A percentile compares a stretch with the other conserved stretches of the same genome.
These are phyloP conservation scores for Infundibulicybe gibba DNA, from an alignment of 768 basidiomycete genomes.

Conservation along the genomic window DNA sequence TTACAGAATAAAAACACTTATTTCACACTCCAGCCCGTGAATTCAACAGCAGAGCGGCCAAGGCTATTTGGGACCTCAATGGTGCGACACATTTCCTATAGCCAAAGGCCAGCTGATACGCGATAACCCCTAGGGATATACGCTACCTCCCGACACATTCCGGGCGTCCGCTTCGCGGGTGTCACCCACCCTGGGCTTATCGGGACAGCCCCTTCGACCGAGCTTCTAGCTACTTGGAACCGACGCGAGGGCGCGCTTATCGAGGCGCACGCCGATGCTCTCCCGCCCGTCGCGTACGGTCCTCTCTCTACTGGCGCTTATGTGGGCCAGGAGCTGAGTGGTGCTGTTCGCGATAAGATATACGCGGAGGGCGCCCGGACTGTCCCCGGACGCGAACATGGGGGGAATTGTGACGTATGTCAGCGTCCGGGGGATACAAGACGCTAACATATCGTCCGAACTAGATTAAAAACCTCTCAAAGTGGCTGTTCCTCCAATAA, in stretches of 20 bases:
- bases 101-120: background rate
- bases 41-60: slow-evolving; percentile 67
- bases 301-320: slow-evolving; percentile 60
- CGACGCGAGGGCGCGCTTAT: slow-evolving; percentile 66
- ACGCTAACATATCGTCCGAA: background rate
- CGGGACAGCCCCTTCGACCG: slow-evolving; percentile 73
- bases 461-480: slow-evolving; percentile 76
- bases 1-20: background rate
- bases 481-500: slow-evolving; percentile 22
- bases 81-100: slow-evolving; percentile 28
- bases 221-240: slow-evolving; percentile 74
- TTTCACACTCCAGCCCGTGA: slow-evolving; percentile 43
- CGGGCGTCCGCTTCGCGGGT: slow-evolving; percentile 76
- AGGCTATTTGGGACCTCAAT: slow-evolving; percentile 81
- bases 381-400: slow-evolving; percentile 75
- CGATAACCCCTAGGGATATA: slow-evolving; percentile 46
- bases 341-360: slow-evolving; percentile 48
- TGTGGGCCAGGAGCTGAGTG: slow-evolving; percentile 61
- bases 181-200: slow-evolving; percentile 75
- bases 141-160: slow-evolving; percentile 73
- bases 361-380: slow-evolving; percentile 68
- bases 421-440: background rate
- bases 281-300: slow-evolving; percentile 65
- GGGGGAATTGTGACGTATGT: slow-evolving; percentile 73
- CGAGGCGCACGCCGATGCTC: slow-evolving; percentile 41